Evolutionary conservation across 2,329 filamentous ascomycete genomes (phyloP), one percentile per base, ranked within the genome.

Genomic region (Penicillium sp.): DNA sequence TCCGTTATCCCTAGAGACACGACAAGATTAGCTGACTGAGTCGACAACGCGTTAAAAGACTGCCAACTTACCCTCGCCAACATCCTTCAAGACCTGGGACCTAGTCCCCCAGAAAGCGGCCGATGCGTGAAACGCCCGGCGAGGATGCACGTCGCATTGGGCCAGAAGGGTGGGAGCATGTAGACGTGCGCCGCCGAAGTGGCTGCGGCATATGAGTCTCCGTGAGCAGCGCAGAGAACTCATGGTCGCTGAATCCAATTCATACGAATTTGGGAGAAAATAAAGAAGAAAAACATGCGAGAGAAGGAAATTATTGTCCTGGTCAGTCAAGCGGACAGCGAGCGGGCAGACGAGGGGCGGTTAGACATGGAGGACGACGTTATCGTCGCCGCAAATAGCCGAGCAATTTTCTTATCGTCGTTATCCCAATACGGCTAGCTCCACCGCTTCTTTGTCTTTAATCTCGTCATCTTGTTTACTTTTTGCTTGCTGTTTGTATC

Each of bases 1-100:
- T 99, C 94, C 70, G 94, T 92, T 68, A 97, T 99, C 55, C 94
- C 94, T 94, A 26, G 18, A 45, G 16, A 28, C 16, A 33, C 8
- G 21, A 33, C 52, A 21, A n/a, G 8, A 56, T 16, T 11, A 5
- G n/a, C 56, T 55, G 38, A 26, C 3, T 5, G n/a, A 9, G 28
- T 28, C 7, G 12, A 24, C 3, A 1, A 23, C n/a, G 26, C 9
- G n/a, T n/a, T n/a, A n/a, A 21, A 24, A 20, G n/a, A 21, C 3
- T 20, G 9, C n/a, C 14, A 40, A 42, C 66, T 52, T 60, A 75
- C 73, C 74, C 64, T 76, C 74, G 20, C 74, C 74, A 46, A 76
- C 74, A 64, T 76, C 74, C 51, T 75, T 75, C 42, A 76, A 52
- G 21, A 75, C 62, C 58, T 76, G 74, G 35, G 74, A 75, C 46